Conservation (phyloP, 2,329 filamentous ascomycete genomes). For the Clonostachys solani region DNA sequence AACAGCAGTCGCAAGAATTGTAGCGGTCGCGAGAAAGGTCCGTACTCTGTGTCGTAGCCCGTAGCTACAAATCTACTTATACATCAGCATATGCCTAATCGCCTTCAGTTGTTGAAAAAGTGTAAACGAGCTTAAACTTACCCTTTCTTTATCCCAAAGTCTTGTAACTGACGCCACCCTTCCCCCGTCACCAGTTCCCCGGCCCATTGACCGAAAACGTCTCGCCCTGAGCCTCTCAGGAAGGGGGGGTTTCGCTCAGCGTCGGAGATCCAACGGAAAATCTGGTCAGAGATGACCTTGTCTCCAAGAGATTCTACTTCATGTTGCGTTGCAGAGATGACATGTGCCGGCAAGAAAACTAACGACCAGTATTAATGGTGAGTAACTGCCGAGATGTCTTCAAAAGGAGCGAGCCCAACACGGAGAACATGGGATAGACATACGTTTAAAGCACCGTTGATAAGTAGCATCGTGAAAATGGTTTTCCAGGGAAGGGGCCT, state of each 20-base stretch:
- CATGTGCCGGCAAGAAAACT: slow-evolving; percentile 43
- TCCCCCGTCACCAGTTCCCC: slow-evolving; percentile 59
- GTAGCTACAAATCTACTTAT: slow-evolving; percentile 45
- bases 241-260: slow-evolving; percentile 63
- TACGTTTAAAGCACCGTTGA: slow-evolving; percentile 46
- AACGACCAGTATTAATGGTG: not conserved
- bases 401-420: too few relatives aligned
- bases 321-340: slow-evolving; percentile 30
- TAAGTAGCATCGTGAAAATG: slow-evolving; percentile 51
- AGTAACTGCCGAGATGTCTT: not conserved
- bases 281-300: slow-evolving; percentile 45
- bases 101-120: too few relatives aligned
- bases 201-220: slow-evolving; percentile 56
- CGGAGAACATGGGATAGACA: not conserved
- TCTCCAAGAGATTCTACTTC: slow-evolving; percentile 44
- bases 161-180: slow-evolving; percentile 61
- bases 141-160: slow-evolving; percentile 54
- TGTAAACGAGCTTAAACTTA: not conserved
- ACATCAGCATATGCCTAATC: not conserved
- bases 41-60: slow-evolving; percentile 47
- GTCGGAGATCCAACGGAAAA: slow-evolving; percentile 57
- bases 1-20: slow-evolving; percentile 56
- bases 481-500: slow-evolving; percentile 44
- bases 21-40: slow-evolving; percentile 47
- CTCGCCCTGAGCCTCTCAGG: slow-evolving; percentile 48